Percentiles rank a stretch among this genome's conserved stretches.
Conservation (phyloP, 176 grass and related monocot species). For the Juncus effusus region DNA sequence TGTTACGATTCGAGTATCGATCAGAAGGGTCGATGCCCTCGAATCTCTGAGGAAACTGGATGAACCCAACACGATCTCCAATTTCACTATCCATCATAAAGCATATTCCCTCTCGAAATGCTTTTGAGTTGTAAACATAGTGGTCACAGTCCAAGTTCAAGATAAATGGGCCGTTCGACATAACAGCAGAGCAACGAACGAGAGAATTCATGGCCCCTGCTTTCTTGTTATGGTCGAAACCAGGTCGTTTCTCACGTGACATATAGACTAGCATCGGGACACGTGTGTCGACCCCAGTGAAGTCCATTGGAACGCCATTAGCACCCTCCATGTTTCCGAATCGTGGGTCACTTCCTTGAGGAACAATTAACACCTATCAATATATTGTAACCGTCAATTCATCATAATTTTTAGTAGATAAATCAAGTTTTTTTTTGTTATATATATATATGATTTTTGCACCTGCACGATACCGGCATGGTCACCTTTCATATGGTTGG, state of each 20-base stretch:
- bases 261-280: conserved; percentile 20
- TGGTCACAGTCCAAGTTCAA: conserved; percentile 28
- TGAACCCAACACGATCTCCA: conserved; percentile 19
- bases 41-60: conserved; percentile 31
- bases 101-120: conserved; percentile 23
- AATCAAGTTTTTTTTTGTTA: background rate
- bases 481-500: conserved; percentile 80
- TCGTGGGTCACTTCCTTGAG: conserved; percentile 15
- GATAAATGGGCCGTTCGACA: conserved; percentile 26
- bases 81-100: conserved; percentile 18
- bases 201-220: conserved; percentile 27
- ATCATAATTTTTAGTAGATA: background rate
- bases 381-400: background rate
- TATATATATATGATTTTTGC: background rate
- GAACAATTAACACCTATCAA: conserved; percentile 19
- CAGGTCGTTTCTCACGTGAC: conserved; percentile 28
- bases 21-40: conserved; percentile 28
- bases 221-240: conserved; percentile 27
- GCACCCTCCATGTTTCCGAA: conserved; percentile 22
- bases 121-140: conserved; percentile 27
- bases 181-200: conserved; percentile 22
- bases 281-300: conserved; percentile 21
- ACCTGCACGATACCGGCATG: conserved; percentile 89
- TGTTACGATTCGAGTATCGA: conserved; percentile 26
- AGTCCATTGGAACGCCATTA: conserved; percentile 22